phyloP scores from a whole-genome alignment of 306 rosid genomes.

The Cicer bijugum region DNA sequence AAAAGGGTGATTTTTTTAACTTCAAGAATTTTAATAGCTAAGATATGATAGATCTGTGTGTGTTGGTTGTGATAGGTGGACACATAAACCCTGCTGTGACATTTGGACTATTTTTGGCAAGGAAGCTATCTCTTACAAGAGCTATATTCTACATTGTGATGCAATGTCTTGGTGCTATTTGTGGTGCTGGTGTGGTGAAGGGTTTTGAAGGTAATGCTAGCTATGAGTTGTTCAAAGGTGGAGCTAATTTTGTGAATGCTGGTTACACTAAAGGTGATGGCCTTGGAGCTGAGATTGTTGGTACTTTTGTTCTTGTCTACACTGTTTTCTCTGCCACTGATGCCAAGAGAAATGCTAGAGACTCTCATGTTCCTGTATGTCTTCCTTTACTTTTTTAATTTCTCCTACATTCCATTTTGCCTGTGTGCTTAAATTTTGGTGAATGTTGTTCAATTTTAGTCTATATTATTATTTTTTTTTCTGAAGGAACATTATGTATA shows the following conservation, averaged over 20 bases:
- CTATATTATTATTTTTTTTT: too few species aligned
- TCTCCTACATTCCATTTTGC: too few species aligned
- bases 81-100: conserved; percentile 96
- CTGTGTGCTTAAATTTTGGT: too few species aligned
- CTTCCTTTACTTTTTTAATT: neutral
- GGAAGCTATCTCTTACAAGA: conserved; percentile 81
- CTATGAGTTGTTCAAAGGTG: conserved; percentile 62
- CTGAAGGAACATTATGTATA: too few species aligned
- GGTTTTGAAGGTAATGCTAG: conserved; percentile 57
- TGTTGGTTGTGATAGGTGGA: conserved; percentile 61
- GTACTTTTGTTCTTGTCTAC: conserved; percentile 88
- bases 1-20: neutral
- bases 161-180: conserved; percentile 86
- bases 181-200: conserved; percentile 90
- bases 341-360: conserved; percentile 88
- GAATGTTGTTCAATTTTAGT: too few species aligned
- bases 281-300: conserved; percentile 87
- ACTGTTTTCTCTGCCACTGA: conserved; percentile 96
- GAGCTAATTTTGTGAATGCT: conserved; percentile 63
- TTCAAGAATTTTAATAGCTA: neutral
- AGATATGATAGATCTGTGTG: conserved; percentile 41
- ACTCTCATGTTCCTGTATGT: conserved; percentile 91
- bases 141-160: conserved; percentile 76
- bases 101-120: conserved; percentile 80
- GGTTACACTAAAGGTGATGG: conserved; percentile 93